phyloP scores from a whole-genome alignment of 345 rosid genomes.

The Lumnitzera racemosa region DNA sequence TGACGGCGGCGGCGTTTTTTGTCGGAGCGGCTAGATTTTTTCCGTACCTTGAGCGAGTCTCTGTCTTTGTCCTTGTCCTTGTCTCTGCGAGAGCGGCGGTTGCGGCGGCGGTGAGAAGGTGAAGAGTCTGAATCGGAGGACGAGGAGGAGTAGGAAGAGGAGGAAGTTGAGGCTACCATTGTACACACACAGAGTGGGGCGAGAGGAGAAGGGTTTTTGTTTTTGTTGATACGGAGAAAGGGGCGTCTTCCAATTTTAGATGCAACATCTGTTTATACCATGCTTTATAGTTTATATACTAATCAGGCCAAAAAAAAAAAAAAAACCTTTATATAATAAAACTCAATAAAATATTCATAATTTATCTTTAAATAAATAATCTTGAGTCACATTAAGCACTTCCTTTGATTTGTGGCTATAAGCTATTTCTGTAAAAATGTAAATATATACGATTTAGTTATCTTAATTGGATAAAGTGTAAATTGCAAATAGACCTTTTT shows the following conservation, averaged over 20 bases:
- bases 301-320: neutral
- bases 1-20: constrained; percentile 57
- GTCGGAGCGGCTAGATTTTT: constrained; percentile 45
- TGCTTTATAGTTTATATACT: neutral
- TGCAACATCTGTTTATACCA: too few species aligned
- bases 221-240: neutral
- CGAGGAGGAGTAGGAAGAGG: constrained; percentile 31
- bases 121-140: constrained; percentile 45
- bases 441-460: too few species aligned
- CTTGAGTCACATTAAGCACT: too few species aligned
- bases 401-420: too few species aligned
- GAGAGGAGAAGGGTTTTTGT: neutral
- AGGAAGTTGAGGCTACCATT: constrained; percentile 74
- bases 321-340: neutral
- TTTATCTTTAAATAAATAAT: too few species aligned
- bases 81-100: constrained; percentile 33
- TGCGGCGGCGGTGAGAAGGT: constrained; percentile 41
- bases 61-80: constrained; percentile 30
- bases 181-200: neutral
- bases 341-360: too few species aligned
- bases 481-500: too few species aligned
- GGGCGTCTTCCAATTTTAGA: too few species aligned
- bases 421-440: too few species aligned
- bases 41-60: constrained; percentile 66
- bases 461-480: too few species aligned